Percentiles rank a stretch among this genome's conserved stretches.
Conservation (phyloP, 2,329 filamentous ascomycete species). For the Thielaviopsis punctulata region DNA sequence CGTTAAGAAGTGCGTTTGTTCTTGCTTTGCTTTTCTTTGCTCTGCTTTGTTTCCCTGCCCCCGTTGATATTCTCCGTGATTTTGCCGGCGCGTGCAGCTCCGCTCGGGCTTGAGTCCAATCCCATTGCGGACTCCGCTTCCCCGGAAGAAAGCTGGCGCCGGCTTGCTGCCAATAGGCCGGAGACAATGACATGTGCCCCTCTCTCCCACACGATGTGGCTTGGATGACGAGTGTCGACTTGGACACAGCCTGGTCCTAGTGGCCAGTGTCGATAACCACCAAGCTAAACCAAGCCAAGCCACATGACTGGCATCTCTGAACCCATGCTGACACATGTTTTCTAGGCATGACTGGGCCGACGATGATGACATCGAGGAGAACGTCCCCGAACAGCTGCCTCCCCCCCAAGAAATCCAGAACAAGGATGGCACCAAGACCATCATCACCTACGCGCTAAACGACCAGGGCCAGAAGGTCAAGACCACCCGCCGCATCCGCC, state of each 20-base stretch:
- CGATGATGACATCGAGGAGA: constrained; percentile 75
- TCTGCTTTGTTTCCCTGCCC: not conserved
- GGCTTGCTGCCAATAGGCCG: too few species aligned
- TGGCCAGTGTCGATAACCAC: too few species aligned
- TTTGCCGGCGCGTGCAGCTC: not conserved
- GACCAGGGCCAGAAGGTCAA: constrained; percentile 93
- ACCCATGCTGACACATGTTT: not conserved
- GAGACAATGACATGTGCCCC: too few species aligned
- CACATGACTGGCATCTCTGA: not conserved
- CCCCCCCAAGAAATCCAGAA: constrained; percentile 80
- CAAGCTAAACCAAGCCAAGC: too few species aligned
- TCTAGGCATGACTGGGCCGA: constrained; percentile 74
- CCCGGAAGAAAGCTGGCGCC: too few species aligned
- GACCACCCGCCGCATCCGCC: constrained; percentile 87
- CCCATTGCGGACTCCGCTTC: not conserved
- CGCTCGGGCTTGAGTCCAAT: not conserved
- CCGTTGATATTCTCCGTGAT: not conserved
- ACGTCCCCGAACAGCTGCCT: constrained; percentile 47
- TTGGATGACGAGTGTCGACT: too few species aligned
- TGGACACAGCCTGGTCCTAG: too few species aligned
- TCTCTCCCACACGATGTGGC: too few species aligned
- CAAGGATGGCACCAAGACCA: constrained; percentile 96
- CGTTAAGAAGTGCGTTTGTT: constrained; percentile 5
- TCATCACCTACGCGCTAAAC: constrained; percentile 77
- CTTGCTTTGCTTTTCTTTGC: not conserved